Evolutionary conservation across 169 alveolate genomes (phyloP), one percentile per base, ranked within the genome.

Genomic region (Eimeria tenella): DNA sequence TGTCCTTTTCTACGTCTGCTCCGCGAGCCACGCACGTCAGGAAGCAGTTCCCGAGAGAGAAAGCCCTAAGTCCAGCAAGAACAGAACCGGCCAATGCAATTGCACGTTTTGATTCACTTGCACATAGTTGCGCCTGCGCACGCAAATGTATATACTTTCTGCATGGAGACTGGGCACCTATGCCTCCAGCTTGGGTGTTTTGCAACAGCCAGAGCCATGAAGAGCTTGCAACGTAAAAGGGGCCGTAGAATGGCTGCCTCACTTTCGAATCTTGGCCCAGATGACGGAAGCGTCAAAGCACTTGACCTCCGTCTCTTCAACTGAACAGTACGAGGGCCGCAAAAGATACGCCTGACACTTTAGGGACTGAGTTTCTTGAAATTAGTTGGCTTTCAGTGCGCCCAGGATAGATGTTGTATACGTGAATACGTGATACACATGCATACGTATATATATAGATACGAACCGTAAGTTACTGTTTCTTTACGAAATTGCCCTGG

Each of bases 181-280:
- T 52, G 15, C 50, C 15, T 68, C 53, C 52, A 21, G 79, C 4
- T 31, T 2, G 42, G 42, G 42, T 31, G 2, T 31, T 31, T 31
- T 31, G 0, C 42, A 31, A 31, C 42, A 11, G 42, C 31, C 42
- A 19, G 25, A 49, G 62, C 84, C 21, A 31, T 19, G 62, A 11
- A 74, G 9, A 1, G 42, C 23, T 23, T 13, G 10, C 50, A 42
- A 11, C 50, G 21, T 10, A n/a, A 31, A 68, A 9, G 82, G 82
- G 65, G 65, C 65, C 65, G 19, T 31, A 1, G 25, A 71, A n/a
- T 21, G 55, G 23, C 25, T 71, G 82, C 21, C 19, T 75, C 42
- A 81, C 89, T 81, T 81, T 8, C 73, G n/a, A 5, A 81, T 70
- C 55, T 81, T 81, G 89, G 89, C 89, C 89, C 89, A 81, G 42